These are phyloP conservation scores for Colletotrichum tropicale DNA, from an alignment of 2,329 filamentous ascomycete species.

Conservation along the genomic window DNA sequence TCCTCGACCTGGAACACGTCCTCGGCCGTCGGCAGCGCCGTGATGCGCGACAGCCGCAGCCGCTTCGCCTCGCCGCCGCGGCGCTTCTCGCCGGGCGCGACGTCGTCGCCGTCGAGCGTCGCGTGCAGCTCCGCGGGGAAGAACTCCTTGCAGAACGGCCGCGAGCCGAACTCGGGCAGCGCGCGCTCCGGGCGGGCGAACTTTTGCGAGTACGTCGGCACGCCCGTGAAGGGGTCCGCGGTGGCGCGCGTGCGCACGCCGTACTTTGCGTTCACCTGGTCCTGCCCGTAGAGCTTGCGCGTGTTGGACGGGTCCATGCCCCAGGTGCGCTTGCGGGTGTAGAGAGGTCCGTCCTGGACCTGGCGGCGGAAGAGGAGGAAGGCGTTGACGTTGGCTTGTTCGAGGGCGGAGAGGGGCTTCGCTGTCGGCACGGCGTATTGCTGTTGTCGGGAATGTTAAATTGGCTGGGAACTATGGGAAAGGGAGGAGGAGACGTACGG, in stretches of 20 bases:
- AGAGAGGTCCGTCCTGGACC: constrained; percentile 58
- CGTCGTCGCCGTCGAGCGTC: constrained; percentile 55
- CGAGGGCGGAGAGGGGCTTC: constrained; percentile 45
- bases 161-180: constrained; percentile 57
- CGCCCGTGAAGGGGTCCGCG: constrained; percentile 61
- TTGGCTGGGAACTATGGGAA: background rate
- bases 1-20: constrained; percentile 50
- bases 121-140: constrained; percentile 62
- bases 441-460: constrained; percentile 31
- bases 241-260: constrained; percentile 58
- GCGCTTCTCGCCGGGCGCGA: constrained; percentile 15
- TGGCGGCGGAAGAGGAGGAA: constrained; percentile 63
- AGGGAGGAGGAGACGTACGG: constrained; percentile 40
- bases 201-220: constrained; percentile 62
- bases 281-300: constrained; percentile 56
- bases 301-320: constrained; percentile 40
- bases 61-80: constrained; percentile 45
- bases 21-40: constrained; percentile 52
- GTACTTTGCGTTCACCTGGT: constrained; percentile 63
- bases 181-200: constrained; percentile 56
- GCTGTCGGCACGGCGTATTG: constrained; percentile 54
- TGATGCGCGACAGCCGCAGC: constrained; percentile 52
- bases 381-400: constrained; percentile 52
- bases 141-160: constrained; percentile 56
- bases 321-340: constrained; percentile 52